Base-by-base conservation (phyloP, 1,139 yeast species). In the Blastobotrys capitulatus region DNA sequence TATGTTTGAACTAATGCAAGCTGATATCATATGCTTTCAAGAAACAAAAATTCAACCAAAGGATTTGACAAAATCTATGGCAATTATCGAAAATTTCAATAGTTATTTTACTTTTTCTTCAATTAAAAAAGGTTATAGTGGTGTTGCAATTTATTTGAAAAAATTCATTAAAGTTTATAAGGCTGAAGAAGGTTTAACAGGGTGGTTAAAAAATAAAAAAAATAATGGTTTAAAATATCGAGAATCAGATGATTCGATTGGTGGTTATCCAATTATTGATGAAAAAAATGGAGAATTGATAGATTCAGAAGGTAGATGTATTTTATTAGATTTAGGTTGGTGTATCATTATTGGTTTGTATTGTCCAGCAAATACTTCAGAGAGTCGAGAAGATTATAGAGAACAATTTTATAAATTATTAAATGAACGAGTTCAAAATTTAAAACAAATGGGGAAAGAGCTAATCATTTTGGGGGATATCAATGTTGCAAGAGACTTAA, bases 101-200 rank as follows among this genome's bases (percentile, higher is more conserved):
- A 75, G 87, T 1, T 92, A 80, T 58, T 78, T 89, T 36, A 74
- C 94, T 0, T 69, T 88, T 19, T 95, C 97, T 0, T 64, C 42
- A 9, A 51, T 43, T 34, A 68, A 65, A 46, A 85, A 82, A 62
- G 97, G 97, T 0, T 92, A 92, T 64, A 80, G 94, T 53, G 98
- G 98, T 0, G 97, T 92, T 1, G 95, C 90, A 0, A 76, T 92
- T 2, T 90, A 87, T 66, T 79, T 90, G 2, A 70, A 89, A 22
- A 53, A 55, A 62, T 76, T 34, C 60, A 64, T 56, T 59, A 64
- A 32, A 60, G 74, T 75, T 2, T 86, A 88, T 1, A 79, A 77
- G 55, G 96, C 94, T 0, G 98, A 92, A 65, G 96, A 90, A 63
- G 98, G 98, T 0, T 69, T 92, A 12, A 85, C 96, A 0, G 98